Conservation (phyloP, 2,329 filamentous ascomycete species). For the Amphichorda felina region DNA sequence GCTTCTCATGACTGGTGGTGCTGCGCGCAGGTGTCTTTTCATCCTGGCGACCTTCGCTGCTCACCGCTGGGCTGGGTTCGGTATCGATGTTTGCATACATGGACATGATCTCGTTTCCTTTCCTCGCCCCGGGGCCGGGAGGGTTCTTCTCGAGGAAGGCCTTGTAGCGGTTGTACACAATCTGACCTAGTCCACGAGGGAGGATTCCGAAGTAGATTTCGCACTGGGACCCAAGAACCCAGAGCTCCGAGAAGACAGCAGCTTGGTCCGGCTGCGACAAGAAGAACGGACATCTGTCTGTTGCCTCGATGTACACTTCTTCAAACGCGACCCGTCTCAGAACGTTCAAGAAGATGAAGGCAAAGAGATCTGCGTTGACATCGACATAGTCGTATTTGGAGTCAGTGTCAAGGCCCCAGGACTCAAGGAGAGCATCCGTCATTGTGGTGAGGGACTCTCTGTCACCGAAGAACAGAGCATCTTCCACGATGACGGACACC, state of each 20-base stretch:
- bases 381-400: constrained; percentile 19
- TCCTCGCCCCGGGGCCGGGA: constrained; percentile 11
- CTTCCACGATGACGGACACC: constrained; percentile 13
- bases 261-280: constrained; percentile 50
- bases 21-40: constrained; percentile 2
- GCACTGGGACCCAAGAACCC: constrained; percentile 50
- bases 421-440: constrained; percentile 20
- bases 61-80: constrained; percentile 1
- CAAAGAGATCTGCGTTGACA: constrained; percentile 38
- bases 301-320: constrained; percentile 51
- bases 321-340: constrained; percentile 44
- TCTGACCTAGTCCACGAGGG: constrained; percentile 33
- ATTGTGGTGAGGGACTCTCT: constrained; percentile 20
- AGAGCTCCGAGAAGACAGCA: constrained; percentile 51
- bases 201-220: constrained; percentile 48
- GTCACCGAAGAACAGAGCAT: constrained; percentile 16
- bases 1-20: constrained; percentile 5
- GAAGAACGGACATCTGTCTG: constrained; percentile 49
- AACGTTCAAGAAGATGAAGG: constrained; percentile 44
- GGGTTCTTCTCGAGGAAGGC: constrained; percentile 13
- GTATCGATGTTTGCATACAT: constrained; percentile 17
- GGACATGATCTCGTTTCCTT: constrained; percentile 18
- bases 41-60: constrained; percentile 1
- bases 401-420: constrained; percentile 13
- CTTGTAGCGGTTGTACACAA: constrained; percentile 20